Base-by-base conservation (phyloP, 1,284 basidiomycete species). In the Puccinia horiana region DNA sequence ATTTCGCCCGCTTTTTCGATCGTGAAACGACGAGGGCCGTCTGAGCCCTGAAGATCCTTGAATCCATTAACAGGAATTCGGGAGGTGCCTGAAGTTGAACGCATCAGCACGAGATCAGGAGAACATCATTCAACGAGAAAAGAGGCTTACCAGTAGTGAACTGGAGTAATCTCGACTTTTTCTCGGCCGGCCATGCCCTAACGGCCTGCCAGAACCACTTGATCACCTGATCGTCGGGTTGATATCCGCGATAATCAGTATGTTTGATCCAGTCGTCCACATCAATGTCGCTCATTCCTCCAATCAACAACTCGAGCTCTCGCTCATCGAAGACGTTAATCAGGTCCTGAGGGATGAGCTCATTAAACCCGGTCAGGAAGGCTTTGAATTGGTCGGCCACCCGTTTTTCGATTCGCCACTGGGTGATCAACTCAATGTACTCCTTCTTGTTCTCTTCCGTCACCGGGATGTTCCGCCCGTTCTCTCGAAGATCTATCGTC, bases 161-260 rank as follows among this genome's bases (percentile, higher is more conserved):
- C 88, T 99, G 96, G 74, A 85, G 82, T 20, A 85, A 81, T 20
- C 85, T 82, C 1, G 84, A 82, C 14, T 83, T 83, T n/a, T 83
- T 83, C 76, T 84, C 84, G 23, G 83, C 63, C 12, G 83, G 82
- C 85, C 84, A 99, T 76, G 92, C 92, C 81, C 93, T 92, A 82
- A 99, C 94, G 86, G 94, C 96, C 89, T 98, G 93, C 97, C 97
- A 99, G 91, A 99, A 99, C 97, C 97, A 99, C 87, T 98, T 94
- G 84, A 99, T 94, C 83, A 99, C 96, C 87, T 96, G 93, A 87
- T 96, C 94, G 29, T 79, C 77, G 18, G 65, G 77, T 29, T 79
- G 77, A 58, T 90, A 90, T 74, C 89, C 89, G 76, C 90, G 87
- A 87, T 90, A 90, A 86, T 90, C 90, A 82, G 90, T 91, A 86